Percentiles rank a stretch among this genome's conserved stretches.
Evolutionary conservation across 2,329 filamentous ascomycete genomes (phyloP).

Genomic region (Beauveria sp.): DNA sequence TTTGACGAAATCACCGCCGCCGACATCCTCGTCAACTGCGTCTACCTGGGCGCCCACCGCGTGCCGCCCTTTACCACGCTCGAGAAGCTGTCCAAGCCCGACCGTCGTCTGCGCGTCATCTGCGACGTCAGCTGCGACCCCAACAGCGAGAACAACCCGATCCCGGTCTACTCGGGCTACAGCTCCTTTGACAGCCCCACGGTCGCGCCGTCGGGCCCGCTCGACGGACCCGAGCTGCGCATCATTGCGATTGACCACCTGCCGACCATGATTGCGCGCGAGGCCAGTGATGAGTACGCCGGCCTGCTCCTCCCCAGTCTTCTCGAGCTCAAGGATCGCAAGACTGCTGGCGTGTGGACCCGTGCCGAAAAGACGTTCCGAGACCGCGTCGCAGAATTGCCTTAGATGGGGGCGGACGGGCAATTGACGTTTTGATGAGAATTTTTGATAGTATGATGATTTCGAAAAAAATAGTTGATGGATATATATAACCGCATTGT

Average conservation of each 20-base stretch:
- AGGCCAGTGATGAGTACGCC: slow-evolving; percentile 78
- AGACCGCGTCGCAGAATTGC: slow-evolving; percentile 37
- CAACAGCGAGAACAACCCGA: slow-evolving; percentile 57
- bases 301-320: slow-evolving; percentile 67
- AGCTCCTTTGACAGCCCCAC: slow-evolving; percentile 81
- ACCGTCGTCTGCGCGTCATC: slow-evolving; percentile 66
- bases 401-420: background rate
- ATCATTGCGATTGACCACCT: slow-evolving; percentile 82
- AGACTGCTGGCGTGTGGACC: slow-evolving; percentile 65
- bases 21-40: slow-evolving; percentile 77
- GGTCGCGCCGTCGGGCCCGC: slow-evolving; percentile 55
- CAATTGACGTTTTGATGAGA: background rate
- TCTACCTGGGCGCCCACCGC: slow-evolving; percentile 55
- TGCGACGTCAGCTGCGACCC: slow-evolving; percentile 71
- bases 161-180: slow-evolving; percentile 71
- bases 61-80: slow-evolving; percentile 64
- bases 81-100: slow-evolving; percentile 48
- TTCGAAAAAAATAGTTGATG: background rate
- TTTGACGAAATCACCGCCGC: slow-evolving; percentile 67
- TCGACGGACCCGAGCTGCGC: slow-evolving; percentile 52
- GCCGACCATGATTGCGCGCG: slow-evolving; percentile 69
- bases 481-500: no score
- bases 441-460: background rate
- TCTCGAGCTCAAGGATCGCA: slow-evolving; percentile 65
- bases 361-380: slow-evolving; percentile 73